Conservation (phyloP, 495 filamentous ascomycete species). For the Lophiostoma macrostomum region DNA sequence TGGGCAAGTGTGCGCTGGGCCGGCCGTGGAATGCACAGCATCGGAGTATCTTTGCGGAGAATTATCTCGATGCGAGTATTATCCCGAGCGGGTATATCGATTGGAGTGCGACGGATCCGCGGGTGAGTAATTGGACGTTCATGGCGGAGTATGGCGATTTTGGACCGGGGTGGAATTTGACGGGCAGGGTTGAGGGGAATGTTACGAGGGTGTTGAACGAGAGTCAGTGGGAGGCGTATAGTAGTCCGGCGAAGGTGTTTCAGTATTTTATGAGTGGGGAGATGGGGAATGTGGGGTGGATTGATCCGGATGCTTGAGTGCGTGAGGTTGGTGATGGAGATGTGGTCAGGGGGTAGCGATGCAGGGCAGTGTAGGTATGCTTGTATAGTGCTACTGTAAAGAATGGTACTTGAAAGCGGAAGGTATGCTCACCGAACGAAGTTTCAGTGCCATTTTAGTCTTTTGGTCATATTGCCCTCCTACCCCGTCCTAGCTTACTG, state of each 20-base stretch:
- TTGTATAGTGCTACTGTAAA: too few relatives aligned
- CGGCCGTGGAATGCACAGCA: constrained; percentile 58
- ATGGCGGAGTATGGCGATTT: constrained; percentile 55
- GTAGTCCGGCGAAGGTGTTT: constrained; percentile 54
- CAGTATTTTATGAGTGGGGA: constrained; percentile 46
- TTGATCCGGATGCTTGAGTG: constrained; percentile 41
- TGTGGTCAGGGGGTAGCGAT: too few relatives aligned
- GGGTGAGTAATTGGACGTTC: constrained; percentile 48
- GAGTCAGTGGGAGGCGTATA: constrained; percentile 45
- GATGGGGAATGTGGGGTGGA: constrained; percentile 53
- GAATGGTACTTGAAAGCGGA: too few relatives aligned
- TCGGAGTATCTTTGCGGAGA: constrained; percentile 52
- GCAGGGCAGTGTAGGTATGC: too few relatives aligned
- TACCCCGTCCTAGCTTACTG: too few relatives aligned
- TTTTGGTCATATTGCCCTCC: too few relatives aligned
- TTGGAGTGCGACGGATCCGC: constrained; percentile 46
- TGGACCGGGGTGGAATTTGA: constrained; percentile 55
- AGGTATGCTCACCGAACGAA: too few relatives aligned
- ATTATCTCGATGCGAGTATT: constrained; percentile 54
- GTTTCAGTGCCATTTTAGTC: too few relatives aligned
- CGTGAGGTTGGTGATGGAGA: not conserved
- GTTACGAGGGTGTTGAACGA: constrained; percentile 47
- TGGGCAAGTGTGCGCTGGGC: constrained; percentile 54
- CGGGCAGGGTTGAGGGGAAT: constrained; percentile 44
- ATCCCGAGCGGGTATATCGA: constrained; percentile 52